A percentile compares a stretch with the other conserved stretches of the same genome.
These are phyloP conservation scores for Pichia sp. DNA, from an alignment of 1,139 yeast species.

Conservation along the genomic window DNA sequence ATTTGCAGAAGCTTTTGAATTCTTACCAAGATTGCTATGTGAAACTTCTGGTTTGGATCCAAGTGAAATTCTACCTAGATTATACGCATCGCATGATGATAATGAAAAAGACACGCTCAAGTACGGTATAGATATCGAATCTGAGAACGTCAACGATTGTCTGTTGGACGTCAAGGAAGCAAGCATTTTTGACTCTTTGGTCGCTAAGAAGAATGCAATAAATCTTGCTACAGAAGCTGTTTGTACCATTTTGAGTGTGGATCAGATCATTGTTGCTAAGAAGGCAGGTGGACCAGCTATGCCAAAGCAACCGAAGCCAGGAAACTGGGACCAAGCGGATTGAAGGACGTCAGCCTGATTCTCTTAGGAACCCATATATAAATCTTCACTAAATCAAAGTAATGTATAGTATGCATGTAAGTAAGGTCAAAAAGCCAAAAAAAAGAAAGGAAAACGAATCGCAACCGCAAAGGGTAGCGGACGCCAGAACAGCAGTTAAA, in stretches of 20 bases:
- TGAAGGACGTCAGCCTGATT: no score
- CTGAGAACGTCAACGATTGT: constrained; percentile 51
- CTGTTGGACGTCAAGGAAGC: constrained; percentile 61
- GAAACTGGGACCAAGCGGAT: constrained; percentile 97
- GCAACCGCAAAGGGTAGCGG: no score
- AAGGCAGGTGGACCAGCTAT: constrained; percentile 95
- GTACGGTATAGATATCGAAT: constrained; percentile 70
- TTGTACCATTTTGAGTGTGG: constrained; percentile 80
- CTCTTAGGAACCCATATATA: no score
- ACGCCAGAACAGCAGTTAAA: no score
- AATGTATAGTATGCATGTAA: no score
- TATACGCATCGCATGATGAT: constrained; percentile 71
- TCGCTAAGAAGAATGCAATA: constrained; percentile 81
- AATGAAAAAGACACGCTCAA: constrained; percentile 22
- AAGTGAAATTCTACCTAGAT: constrained; percentile 76
- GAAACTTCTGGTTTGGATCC: constrained; percentile 94
- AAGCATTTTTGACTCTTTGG: constrained; percentile 71
- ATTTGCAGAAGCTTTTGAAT: constrained; percentile 92
- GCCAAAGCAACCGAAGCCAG: constrained; percentile 84
- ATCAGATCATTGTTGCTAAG: constrained; percentile 90
- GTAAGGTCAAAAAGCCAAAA: no score
- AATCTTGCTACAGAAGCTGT: constrained; percentile 96
- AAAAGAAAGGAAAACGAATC: no score
- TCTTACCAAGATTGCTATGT: constrained; percentile 84
- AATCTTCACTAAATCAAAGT: no score